Base-by-base conservation (phyloP, 257 asterid species). In the Catharanthus roseus region DNA sequence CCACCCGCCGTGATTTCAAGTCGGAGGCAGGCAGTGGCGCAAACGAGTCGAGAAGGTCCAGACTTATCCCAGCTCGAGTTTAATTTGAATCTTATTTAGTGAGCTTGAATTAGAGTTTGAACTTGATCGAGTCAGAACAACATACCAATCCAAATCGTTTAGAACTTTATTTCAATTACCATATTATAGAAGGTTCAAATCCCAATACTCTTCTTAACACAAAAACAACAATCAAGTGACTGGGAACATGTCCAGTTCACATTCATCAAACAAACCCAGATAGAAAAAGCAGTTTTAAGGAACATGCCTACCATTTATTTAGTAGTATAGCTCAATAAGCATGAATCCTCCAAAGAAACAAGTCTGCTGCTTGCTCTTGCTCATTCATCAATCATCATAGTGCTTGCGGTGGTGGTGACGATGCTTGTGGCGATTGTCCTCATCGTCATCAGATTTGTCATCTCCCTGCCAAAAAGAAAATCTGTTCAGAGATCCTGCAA, bases 361-460 rank as follows among this genome's bases (percentile, higher is more conserved):
- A 39, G 28, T 39, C 19, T 38, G 61, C n/a, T n/a, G n/a, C n/a
- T n/a, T n/a, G n/a, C n/a, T n/a, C n/a, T 38, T 42, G 28, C 31
- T 28, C 18, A 54, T 65, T 75, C 57, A 75, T 10, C 67, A 72
- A 72, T 79, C 80, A 21, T 76, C 83, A 38, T 62, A 68, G 36
- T 79, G 44, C 72, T 64, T 72, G 75, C 78, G 78, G 74, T 50
- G 68, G 74, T 73, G 78, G 23, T 69, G 74, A 29, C n/a, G n/a
- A n/a, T 74, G 73, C 67, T 38, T 61, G 65, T 41, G 1, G 42
- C 70, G 42, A 64, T 63, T 70, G n/a, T n/a, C n/a, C 15, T 75
- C 72, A 23, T 78, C 83, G 21, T 79, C 83, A 15, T 53, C 80
- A 61, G 72, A 42, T 11, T 74, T 16, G 29, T 75, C 62, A 8